Evolutionary conservation across 257 asterid species (phyloP).

Genomic region (Marsdenia floribunda): DNA sequence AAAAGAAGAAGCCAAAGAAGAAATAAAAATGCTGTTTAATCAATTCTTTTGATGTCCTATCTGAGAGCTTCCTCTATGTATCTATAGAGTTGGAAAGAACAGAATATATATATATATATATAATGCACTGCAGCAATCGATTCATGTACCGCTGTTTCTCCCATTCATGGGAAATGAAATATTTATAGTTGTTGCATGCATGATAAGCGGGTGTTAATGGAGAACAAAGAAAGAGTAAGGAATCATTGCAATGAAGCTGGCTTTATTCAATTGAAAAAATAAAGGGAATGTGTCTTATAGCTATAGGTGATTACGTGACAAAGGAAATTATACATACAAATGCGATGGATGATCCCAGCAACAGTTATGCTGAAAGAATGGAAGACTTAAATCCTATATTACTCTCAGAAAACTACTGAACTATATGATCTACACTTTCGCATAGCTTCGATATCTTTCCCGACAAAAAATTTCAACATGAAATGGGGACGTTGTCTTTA

Average conservation of each 20-base stretch:
- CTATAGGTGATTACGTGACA: neutral
- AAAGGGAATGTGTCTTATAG: neutral
- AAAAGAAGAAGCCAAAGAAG: neutral
- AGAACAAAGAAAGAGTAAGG: neutral
- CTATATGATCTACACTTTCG: slow-evolving; percentile 14
- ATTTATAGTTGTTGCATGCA: neutral
- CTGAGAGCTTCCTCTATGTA: neutral
- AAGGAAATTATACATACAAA: slow-evolving; percentile 5
- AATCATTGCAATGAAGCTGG: neutral
- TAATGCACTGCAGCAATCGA: too few relatives aligned
- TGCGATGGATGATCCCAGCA: slow-evolving; percentile 1
- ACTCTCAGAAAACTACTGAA: slow-evolving; percentile 16
- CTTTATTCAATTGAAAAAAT: neutral
- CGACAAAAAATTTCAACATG: neutral
- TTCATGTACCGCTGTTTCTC: too few relatives aligned
- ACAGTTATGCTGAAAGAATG: slow-evolving; percentile 16
- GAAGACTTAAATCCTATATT: slow-evolving; percentile 8
- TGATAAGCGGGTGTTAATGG: neutral
- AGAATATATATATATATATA: neutral
- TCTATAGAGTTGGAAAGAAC: neutral
- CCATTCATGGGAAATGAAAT: neutral
- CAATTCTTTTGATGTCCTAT: neutral
- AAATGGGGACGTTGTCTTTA: neutral
- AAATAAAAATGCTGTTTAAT: neutral
- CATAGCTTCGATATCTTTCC: slow-evolving; percentile 3